Percentiles rank a stretch among this genome's conserved stretches.
Conservation (phyloP, 1,284 basidiomycete genomes). For the Malassezia pachydermatis region DNA sequence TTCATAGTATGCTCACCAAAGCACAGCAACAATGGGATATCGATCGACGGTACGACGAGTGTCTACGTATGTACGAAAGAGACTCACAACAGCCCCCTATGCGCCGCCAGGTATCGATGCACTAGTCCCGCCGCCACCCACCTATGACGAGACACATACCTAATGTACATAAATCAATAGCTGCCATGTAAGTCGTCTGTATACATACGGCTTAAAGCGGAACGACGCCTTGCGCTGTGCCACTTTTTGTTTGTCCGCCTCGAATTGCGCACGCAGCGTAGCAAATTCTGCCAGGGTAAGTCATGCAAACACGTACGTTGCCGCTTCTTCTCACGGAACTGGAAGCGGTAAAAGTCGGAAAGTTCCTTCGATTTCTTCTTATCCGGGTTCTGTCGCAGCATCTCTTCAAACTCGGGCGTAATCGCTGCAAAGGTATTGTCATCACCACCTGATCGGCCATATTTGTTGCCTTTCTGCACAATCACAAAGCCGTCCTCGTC, state of each 20-base stretch:
- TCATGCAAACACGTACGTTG: constrained; percentile 22
- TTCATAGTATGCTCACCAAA: neutral
- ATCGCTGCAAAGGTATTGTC: constrained; percentile 15
- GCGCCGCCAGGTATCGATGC: constrained; percentile 15
- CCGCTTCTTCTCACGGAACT: constrained; percentile 38
- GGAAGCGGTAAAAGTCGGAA: constrained; percentile 44
- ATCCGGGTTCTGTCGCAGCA: constrained; percentile 18
- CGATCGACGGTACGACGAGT: neutral
- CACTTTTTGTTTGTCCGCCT: constrained; percentile 37
- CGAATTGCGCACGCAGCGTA: constrained; percentile 36
- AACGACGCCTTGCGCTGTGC: constrained; percentile 34
- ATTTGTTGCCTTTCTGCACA: constrained; percentile 38
- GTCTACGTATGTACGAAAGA: constrained; percentile 4
- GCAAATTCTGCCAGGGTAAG: constrained; percentile 26
- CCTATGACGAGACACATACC: neutral
- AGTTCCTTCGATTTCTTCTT: constrained; percentile 36
- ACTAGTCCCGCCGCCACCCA: neutral
- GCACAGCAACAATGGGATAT: neutral
- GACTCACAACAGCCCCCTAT: constrained; percentile 9
- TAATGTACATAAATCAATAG: neutral
- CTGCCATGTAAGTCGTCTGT: neutral
- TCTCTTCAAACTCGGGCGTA: constrained; percentile 21
- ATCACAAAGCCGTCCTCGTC: constrained; percentile 47
- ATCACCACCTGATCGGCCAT: constrained; percentile 29
- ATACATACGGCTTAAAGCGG: constrained; percentile 37